Base-by-base conservation (phyloP, 345 rosid species). In the Citrus unshiu region DNA sequence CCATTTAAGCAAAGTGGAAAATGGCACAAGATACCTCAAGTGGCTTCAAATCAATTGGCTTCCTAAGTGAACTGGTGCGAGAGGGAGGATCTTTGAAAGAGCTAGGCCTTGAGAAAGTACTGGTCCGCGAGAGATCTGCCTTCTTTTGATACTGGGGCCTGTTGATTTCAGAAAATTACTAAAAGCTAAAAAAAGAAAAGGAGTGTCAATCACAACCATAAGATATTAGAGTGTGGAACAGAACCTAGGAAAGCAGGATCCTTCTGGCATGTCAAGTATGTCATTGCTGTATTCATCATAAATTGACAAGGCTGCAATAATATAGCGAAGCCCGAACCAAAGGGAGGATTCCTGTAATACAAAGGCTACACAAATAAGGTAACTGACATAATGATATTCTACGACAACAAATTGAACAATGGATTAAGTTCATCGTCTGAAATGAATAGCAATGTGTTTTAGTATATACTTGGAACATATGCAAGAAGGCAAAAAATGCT, bases 231-330 rank as follows among this genome's bases (percentile, higher is more conserved):
- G 73, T 59, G 79, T n/a, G 10, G 75, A 78, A 78, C 43, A 29
- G 68, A 75, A 91, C 94, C 98, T 94, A 25, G 98, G 93, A 80
- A 96, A 91, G 84, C 94, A 94, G 79, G 99, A 93, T 72, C 97
- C 95, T 88, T 94, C 99, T 10, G 88, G 88, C 97, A 96, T 83
- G 86, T 90, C 99, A 75, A 96, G 94, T 69, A 93, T 37, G 77
- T 94, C 98, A 27, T 88, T 96, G 86, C 98, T 91, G 86, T 96
- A 94, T 84, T 96, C 99, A 29, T 96, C 99, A 19, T 93, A 94
- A 70, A 96, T 84, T 60, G 99, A 88, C 74, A 93, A 84, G 69
- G 98, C 88, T 1, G 99, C 93, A 32, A 91, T 79, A 56, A 93
- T 77, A 72, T 90, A 96, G 88, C 94, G 84, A 77, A 96, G 92